These are phyloP conservation scores for Lachancea kluyveri DNA, from an alignment of 805 yeast genomes.

Conservation along the genomic window DNA sequence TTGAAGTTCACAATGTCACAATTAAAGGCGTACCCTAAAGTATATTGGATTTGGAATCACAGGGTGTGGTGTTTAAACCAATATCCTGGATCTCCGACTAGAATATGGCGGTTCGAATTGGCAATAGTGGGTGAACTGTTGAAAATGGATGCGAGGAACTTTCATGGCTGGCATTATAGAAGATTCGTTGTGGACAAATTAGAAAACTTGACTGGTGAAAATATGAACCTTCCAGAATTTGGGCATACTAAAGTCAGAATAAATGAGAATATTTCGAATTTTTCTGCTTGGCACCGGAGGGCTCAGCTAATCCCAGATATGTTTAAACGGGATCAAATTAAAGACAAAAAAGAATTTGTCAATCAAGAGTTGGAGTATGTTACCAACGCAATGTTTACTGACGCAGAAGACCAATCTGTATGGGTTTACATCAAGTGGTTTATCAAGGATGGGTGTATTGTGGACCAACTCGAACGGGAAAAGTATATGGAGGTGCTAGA, in stretches of 20 bases:
- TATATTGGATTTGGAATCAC: constrained; percentile 97
- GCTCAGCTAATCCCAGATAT: constrained; percentile 58
- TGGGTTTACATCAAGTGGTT: constrained; percentile 91
- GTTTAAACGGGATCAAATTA: constrained; percentile 26
- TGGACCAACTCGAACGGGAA: constrained; percentile 17
- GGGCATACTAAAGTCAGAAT: constrained; percentile 73
- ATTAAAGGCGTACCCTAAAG: constrained; percentile 69
- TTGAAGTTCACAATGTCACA: constrained; percentile 52
- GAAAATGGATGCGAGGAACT: constrained; percentile 73
- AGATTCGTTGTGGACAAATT: constrained; percentile 51
- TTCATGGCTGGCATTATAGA: constrained; percentile 94
- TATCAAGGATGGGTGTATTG: constrained; percentile 32
- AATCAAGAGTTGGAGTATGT: constrained; percentile 57
- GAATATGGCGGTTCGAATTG: constrained; percentile 69
- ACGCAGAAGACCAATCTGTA: constrained; percentile 88
- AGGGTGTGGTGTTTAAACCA: constrained; percentile 71
- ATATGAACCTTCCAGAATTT: constrained; percentile 48
- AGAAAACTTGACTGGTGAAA: constrained; percentile 20
- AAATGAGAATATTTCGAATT: constrained; percentile 80
- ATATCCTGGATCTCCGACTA: constrained; percentile 36
- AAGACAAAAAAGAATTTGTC: constrained; percentile 33
- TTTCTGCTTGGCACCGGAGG: constrained; percentile 94
- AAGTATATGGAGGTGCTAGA: constrained; percentile 36
- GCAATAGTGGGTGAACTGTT: constrained; percentile 62
- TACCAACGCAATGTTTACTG: constrained; percentile 83